These are phyloP conservation scores for Talaromyces nanjingensis DNA, from an alignment of 495 filamentous ascomycete genomes.

Conservation along the genomic window DNA sequence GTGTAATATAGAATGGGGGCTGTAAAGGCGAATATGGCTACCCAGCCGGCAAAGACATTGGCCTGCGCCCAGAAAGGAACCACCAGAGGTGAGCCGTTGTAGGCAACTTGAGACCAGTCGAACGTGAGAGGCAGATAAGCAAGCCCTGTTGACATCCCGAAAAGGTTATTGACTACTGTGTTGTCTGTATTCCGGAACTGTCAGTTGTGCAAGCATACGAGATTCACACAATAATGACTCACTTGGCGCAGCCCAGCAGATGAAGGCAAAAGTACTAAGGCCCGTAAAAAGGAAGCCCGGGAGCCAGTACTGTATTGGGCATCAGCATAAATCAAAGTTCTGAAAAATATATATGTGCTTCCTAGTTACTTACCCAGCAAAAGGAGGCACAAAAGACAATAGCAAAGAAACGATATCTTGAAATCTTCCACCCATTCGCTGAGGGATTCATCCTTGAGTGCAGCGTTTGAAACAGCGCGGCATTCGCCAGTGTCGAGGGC, in stretches of 20 bases:
- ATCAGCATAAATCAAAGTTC: not conserved
- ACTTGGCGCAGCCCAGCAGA: slow-evolving; percentile 84
- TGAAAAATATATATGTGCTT: not conserved
- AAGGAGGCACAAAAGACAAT: slow-evolving; percentile 58
- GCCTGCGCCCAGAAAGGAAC: slow-evolving; percentile 86
- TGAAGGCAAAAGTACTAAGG: slow-evolving; percentile 78
- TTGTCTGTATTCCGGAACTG: slow-evolving; percentile 18
- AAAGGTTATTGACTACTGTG: slow-evolving; percentile 40
- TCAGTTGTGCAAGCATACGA: slow-evolving; percentile 14
- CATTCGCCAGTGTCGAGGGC: slow-evolving; percentile 80
- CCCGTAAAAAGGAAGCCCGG: slow-evolving; percentile 81
- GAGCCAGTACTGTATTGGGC: slow-evolving; percentile 54
- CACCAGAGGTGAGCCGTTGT: slow-evolving; percentile 76
- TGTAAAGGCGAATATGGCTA: slow-evolving; percentile 75
- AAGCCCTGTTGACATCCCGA: slow-evolving; percentile 77
- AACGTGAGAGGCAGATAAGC: slow-evolving; percentile 82
- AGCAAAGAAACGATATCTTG: slow-evolving; percentile 76
- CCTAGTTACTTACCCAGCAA: slow-evolving; percentile 33
- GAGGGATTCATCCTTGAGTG: slow-evolving; percentile 75
- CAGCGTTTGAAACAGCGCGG: slow-evolving; percentile 79
- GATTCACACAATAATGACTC: slow-evolving; percentile 43
- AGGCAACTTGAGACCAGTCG: slow-evolving; percentile 87
- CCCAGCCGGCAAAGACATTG: slow-evolving; percentile 75
- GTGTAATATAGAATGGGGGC: slow-evolving; percentile 71
- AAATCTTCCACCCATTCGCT: slow-evolving; percentile 77